phyloP scores from a whole-genome alignment of 176 grass and related monocot genomes.

The Phragmites australis region DNA sequence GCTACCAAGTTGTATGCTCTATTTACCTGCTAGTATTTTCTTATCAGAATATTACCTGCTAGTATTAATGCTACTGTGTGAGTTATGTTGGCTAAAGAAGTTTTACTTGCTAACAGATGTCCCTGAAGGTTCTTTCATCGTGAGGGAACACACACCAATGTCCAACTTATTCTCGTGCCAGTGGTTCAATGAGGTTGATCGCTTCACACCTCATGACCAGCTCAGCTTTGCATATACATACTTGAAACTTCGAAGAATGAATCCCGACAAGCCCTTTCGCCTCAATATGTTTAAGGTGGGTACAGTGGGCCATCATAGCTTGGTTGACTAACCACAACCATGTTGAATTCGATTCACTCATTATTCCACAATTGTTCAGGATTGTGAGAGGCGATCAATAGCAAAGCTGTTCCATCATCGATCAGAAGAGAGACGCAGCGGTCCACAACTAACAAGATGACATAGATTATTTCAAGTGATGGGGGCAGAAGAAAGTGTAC shows the following conservation, averaged over 20 bases:
- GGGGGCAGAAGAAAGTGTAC: slow-evolving; percentile 24
- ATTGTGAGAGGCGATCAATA: slow-evolving; percentile 95
- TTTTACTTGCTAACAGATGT: slow-evolving; percentile 65
- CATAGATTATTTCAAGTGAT: slow-evolving; percentile 32
- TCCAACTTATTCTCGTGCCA: slow-evolving; percentile 95
- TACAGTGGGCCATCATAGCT: slow-evolving; percentile 4
- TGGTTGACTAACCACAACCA: background rate
- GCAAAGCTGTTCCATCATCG: slow-evolving; percentile 97
- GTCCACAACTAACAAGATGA: slow-evolving; percentile 62
- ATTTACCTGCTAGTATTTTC: slow-evolving; percentile 39
- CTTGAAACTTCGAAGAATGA: slow-evolving; percentile 91
- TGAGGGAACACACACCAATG: slow-evolving; percentile 95
- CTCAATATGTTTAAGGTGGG: slow-evolving; percentile 97
- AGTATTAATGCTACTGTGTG: slow-evolving; percentile 30
- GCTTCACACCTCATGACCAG: slow-evolving; percentile 93
- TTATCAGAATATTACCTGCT: slow-evolving; percentile 25
- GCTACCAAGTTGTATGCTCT: slow-evolving; percentile 87
- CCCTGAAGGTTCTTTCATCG: slow-evolving; percentile 98
- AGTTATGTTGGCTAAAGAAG: slow-evolving; percentile 10
- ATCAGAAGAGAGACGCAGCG: slow-evolving; percentile 83
- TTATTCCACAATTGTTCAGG: slow-evolving; percentile 48
- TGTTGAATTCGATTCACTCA: slow-evolving; percentile 11
- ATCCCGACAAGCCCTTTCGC: slow-evolving; percentile 69
- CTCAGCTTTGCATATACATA: slow-evolving; percentile 99
- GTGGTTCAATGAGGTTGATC: slow-evolving; percentile 98